A percentile compares a stretch with the other conserved stretches of the same genome.
phyloP scores from a whole-genome alignment of 257 asterid genomes.

The Ehretia macrophylla region DNA sequence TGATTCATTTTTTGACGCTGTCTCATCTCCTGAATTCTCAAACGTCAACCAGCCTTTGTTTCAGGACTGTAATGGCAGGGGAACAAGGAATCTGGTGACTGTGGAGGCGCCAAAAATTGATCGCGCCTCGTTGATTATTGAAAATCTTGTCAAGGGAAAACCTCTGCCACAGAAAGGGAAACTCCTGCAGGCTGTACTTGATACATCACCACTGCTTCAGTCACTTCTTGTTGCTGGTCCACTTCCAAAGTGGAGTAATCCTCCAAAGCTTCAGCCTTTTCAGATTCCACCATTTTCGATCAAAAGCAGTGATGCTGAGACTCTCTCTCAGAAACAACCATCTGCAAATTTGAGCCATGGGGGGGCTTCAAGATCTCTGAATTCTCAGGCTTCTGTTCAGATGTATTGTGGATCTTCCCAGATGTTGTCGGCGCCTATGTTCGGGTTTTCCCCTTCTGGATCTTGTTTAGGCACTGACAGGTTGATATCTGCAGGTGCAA shows the following conservation, averaged over 20 bases:
- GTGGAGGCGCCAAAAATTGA: slow-evolving; percentile 22
- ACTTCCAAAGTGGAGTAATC: slow-evolving; percentile 87
- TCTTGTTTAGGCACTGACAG: slow-evolving; percentile 20
- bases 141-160: slow-evolving; percentile 42
- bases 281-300: slow-evolving; percentile 52
- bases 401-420: slow-evolving; percentile 49
- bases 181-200: slow-evolving; percentile 54
- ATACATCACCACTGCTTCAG: slow-evolving; percentile 63
- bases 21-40: slow-evolving; percentile 51
- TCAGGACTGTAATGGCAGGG: slow-evolving; percentile 1
- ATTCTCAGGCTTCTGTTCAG: slow-evolving; percentile 27
- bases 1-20: slow-evolving; percentile 40
- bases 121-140: slow-evolving; percentile 40
- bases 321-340: slow-evolving; percentile 21
- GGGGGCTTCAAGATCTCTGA: slow-evolving; percentile 17
- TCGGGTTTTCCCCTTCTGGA: slow-evolving; percentile 25
- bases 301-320: slow-evolving; percentile 30
- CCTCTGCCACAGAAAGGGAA: slow-evolving; percentile 57
- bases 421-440: slow-evolving; percentile 29
- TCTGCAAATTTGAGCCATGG: slow-evolving; percentile 19
- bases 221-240: slow-evolving; percentile 70
- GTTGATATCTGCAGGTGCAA: slow-evolving; percentile 24
- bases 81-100: slow-evolving; percentile 6
- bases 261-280: slow-evolving; percentile 55
- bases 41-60: slow-evolving; percentile 26